Percentiles rank a stretch among this genome's conserved stretches.
These are phyloP conservation scores for Arxiozyma slooffiae DNA, from an alignment of 1,139 yeast genomes.

Conservation along the genomic window DNA sequence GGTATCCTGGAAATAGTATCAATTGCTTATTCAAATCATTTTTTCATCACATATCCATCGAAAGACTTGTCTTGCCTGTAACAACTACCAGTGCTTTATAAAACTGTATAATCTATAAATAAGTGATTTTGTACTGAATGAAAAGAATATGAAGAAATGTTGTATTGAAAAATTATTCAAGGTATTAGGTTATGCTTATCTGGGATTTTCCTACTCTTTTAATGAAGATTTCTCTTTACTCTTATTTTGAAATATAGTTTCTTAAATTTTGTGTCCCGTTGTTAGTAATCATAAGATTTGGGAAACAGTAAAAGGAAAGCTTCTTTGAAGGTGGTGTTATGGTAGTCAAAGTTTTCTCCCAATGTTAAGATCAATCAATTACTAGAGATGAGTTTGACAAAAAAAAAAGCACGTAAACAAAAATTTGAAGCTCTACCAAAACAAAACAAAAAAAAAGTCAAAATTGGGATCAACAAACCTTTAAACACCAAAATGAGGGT, in stretches of 20 bases:
- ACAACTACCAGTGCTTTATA: conserved; percentile 10
- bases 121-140: background rate
- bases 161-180: background rate
- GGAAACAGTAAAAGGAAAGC: no score
- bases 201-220: background rate
- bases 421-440: background rate
- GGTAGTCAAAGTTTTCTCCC: background rate
- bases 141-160: background rate
- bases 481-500: background rate
- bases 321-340: background rate
- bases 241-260: no score
- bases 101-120: background rate
- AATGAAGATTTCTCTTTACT: background rate
- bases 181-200: background rate
- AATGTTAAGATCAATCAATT: background rate
- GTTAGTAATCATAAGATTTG: background rate
- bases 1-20: conserved; percentile 16
- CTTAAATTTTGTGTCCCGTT: no score
- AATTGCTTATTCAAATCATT: conserved; percentile 17
- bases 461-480: no score
- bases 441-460: no score
- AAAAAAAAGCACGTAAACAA: background rate
- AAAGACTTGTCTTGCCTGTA: conserved; percentile 85
- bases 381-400: background rate
- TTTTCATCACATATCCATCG: conserved; percentile 29